Conservation (phyloP, 805 yeast species). For the Blastobotrys parvus region DNA sequence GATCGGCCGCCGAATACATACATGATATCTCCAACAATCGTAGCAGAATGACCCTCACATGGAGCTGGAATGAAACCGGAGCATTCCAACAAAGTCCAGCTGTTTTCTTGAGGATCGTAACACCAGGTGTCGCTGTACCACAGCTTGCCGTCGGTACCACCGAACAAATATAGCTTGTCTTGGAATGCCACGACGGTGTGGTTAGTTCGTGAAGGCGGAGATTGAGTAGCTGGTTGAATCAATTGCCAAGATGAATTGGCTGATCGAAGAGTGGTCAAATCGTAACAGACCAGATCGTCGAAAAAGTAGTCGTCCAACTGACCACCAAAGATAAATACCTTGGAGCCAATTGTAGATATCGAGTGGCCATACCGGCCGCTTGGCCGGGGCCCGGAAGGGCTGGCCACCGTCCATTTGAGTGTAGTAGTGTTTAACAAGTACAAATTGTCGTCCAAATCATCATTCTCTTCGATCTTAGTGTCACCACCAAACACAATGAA, state of each 20-base stretch:
- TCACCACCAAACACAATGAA: conserved; percentile 96
- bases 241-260: conserved; percentile 81
- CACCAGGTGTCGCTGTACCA: conserved; percentile 72
- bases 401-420: conserved; percentile 70
- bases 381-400: conserved; percentile 69
- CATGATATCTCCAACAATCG: conserved; percentile 68
- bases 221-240: conserved; percentile 43
- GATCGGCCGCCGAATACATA: conserved; percentile 88
- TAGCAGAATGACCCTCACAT: conserved; percentile 84
- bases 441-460: conserved; percentile 79
- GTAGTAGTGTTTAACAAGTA: conserved; percentile 79
- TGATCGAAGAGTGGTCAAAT: conserved; percentile 74
- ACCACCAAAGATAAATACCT: conserved; percentile 86
- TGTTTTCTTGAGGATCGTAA: conserved; percentile 58
- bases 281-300: conserved; percentile 79
- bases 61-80: conserved; percentile 77
- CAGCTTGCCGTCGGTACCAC: conserved; percentile 76
- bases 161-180: conserved; percentile 76
- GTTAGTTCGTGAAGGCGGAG: conserved; percentile 81
- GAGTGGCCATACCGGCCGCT: conserved; percentile 93
- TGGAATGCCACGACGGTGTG: conserved; percentile 82
- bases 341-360: conserved; percentile 58
- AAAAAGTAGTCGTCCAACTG: conserved; percentile 78
- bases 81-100: conserved; percentile 66
- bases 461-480: conserved; percentile 59